Base-by-base conservation (phyloP, 2,329 filamentous ascomycete genomes). In the Pseudogymnoascus sp. region DNA sequence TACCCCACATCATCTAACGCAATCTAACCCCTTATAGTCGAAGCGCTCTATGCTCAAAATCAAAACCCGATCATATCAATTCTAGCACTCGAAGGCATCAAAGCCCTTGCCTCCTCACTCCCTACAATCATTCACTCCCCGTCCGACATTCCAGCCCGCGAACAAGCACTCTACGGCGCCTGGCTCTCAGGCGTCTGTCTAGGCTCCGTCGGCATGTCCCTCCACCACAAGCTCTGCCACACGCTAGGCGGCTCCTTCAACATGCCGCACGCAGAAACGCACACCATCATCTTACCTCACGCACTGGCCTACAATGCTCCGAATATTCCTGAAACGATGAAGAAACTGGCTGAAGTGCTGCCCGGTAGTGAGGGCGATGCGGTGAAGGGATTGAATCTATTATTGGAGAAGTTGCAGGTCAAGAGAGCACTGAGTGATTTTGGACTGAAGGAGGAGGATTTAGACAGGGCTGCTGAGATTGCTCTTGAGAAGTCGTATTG, bases 211-310 rank as follows among this genome's bases (percentile, higher is more conserved):
- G 80, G 80, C 62, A 88, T 88, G 83, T 80, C 83, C 1, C 78
- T 89, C 11, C 86, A 89, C 70, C 86, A 89, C 73, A 89, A 89
- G 71, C 79, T 89, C 1, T 88, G 85, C 74, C 86, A 89, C 69
- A 83, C 82, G 0, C 76, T 88, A 1, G 86, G 85, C 21, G 86
- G 86, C 5, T 82, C 78, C 68, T 86, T 88, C 72, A 81, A 83
- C 65, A 77, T 89, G 5, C 84, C 86, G 0, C 85, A 89, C 64
- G 84, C 85, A 1, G 84, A 87, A 71, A 88, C 85, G 0, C 86
- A 89, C 68, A 84, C 84, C 0, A 81, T 84, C 36, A 79, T 88
- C 1, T 75, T 88, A 5, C 84, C 85, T 0, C 85, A 88, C 68
- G 83, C 84, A 0, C 73, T 88, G 2, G 82, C 85, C 2, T 88